phyloP scores from a whole-genome alignment of 2,329 filamentous ascomycete species.

The Trichoderma breve region DNA sequence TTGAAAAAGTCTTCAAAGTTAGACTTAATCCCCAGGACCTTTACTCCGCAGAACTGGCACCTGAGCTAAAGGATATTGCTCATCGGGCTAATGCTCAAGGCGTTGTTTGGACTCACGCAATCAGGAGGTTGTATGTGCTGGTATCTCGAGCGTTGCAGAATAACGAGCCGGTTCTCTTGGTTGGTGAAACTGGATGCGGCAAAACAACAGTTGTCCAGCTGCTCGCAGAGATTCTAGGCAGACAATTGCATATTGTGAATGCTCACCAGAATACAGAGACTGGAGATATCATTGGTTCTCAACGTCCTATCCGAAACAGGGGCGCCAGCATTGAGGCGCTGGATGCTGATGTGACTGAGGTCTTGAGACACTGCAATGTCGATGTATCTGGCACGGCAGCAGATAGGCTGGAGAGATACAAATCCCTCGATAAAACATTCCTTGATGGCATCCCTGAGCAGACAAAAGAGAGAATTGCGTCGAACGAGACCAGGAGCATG shows the following conservation, averaged over 20 bases:
- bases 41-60: constrained; percentile 62
- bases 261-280: constrained; percentile 98
- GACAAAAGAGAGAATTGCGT: constrained; percentile 46
- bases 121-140: constrained; percentile 86
- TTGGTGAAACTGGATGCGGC: constrained; percentile 95
- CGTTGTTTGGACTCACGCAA: constrained; percentile 92
- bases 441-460: constrained; percentile 48
- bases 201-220: constrained; percentile 97
- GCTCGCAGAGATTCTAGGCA: constrained; percentile 75
- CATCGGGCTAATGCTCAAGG: constrained; percentile 52
- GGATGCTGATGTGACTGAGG: constrained; percentile 55
- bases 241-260: constrained; percentile 84
- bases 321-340: constrained; percentile 67
- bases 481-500: constrained; percentile 63
- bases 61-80: constrained; percentile 53
- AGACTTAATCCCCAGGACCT: constrained; percentile 70
- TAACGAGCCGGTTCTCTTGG: constrained; percentile 88
- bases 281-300: constrained; percentile 92
- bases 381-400: constrained; percentile 47
- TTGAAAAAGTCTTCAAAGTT: constrained; percentile 88
- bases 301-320: constrained; percentile 85
- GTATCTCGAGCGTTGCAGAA: constrained; percentile 84
- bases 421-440: constrained; percentile 46
- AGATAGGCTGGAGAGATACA: constrained; percentile 58
- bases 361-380: constrained; percentile 43